phyloP scores from a whole-genome alignment of 78 protist species.

The Dictyostelium firmibasis region DNA sequence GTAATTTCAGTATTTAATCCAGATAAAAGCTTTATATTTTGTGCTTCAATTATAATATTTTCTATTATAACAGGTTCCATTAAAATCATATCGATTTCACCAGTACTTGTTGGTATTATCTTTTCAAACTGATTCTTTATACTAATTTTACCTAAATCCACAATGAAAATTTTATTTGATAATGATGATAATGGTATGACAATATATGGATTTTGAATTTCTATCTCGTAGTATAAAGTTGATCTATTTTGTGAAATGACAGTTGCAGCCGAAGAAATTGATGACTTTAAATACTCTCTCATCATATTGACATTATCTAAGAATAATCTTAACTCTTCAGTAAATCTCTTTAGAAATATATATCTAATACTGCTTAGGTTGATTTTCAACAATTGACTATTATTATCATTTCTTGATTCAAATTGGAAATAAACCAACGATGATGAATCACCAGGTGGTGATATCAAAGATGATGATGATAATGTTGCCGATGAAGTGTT shows the following conservation, averaged over 20 bases:
- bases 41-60: conserved; percentile 35
- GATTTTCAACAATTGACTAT: neutral
- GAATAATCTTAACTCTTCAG: conserved; percentile 34
- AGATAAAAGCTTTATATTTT: conserved; percentile 31
- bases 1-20: conserved; percentile 23
- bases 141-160: conserved; percentile 36
- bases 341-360: conserved; percentile 37
- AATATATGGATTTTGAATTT: conserved; percentile 60
- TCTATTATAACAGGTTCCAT: neutral
- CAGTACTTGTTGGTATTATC: neutral
- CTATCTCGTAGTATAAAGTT: conserved; percentile 40
- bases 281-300: conserved; percentile 62
- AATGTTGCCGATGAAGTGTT: neutral
- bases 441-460: neutral
- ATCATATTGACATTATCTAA: conserved; percentile 31
- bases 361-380: conserved; percentile 52
- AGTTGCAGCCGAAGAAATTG: conserved; percentile 55
- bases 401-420: conserved; percentile 32
- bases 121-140: conserved; percentile 32
- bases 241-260: conserved; percentile 35
- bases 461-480: neutral
- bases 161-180: conserved; percentile 57
- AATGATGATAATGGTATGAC: conserved; percentile 52
- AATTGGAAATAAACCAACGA: conserved; percentile 51
- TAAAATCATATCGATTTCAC: neutral